Evolutionary conservation across 2,329 filamentous ascomycete genomes (phyloP), one percentile per base, ranked within the genome.

Genomic region (Coniochaeta pulveracea): DNA sequence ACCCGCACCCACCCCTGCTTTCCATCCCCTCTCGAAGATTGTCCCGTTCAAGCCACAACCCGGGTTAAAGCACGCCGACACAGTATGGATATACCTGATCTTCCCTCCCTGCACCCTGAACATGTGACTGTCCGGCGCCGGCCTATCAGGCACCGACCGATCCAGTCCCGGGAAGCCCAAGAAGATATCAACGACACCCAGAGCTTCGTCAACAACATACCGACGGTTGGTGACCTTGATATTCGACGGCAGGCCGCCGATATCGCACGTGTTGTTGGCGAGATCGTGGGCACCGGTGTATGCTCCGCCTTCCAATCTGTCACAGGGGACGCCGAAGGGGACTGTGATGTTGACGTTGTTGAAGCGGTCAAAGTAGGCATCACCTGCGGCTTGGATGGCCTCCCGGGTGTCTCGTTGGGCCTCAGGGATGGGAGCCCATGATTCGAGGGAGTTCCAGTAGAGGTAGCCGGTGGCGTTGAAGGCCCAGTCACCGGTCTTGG

Each of bases 21-120:
- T n/a, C n/a, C n/a, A n/a, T n/a, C n/a, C 16, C n/a, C 27, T n/a
- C 17, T 10, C 16, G 17, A 30, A 30, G 17, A 30, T 21, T 6
- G 27, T 30, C n/a, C 27, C 17, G 17, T 30, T 30, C 28, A 31
- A 19, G 3, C 28, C 28, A 15, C 28, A 31, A 9, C 28, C 28
- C 4, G 28, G 18, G 11, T 21, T 21, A 16, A 31, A 21, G 28
- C 28, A 31, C 3, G 28, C 18, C 28, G 28, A 37, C 17, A 34
- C 35, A n/a, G 36, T 37, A 7, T 52, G 49, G 14, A 52, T 48
- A 24, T 49, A 52, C n/a, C 48, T 38, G 18, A 52, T 51, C 44
- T 47, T 40, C 2, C 49, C 47, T 1, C 38, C 40, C 35, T 52
- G 47, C 9, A 52, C 41, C 18, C 49, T 41, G 26, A 52, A 49